Evolutionary conservation across 148 eudicot species (phyloP).

Genomic region (Nyssa sinensis): DNA sequence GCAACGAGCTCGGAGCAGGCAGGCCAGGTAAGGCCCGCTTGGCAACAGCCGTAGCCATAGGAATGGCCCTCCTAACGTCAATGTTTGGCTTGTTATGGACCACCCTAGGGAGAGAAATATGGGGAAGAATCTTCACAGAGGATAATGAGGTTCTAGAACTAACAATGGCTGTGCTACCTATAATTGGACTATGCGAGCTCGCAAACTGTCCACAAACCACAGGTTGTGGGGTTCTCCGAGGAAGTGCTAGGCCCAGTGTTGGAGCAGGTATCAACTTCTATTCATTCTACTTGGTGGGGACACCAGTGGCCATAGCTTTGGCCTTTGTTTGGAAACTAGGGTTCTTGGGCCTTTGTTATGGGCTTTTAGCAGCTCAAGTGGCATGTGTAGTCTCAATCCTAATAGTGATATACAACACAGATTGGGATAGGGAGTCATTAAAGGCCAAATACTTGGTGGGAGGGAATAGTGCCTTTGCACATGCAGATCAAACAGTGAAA

Average conservation of each 20-base stretch:
- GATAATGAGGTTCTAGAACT: constrained; percentile 67
- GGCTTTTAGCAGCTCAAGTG: constrained; percentile 73
- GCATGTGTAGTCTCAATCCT: constrained; percentile 61
- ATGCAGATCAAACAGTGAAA: constrained; percentile 32
- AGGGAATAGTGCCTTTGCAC: constrained; percentile 21
- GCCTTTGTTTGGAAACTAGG: constrained; percentile 53
- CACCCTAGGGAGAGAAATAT: constrained; percentile 56
- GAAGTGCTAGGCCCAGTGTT: constrained; percentile 67
- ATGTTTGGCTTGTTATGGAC: constrained; percentile 61
- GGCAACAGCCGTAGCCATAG: constrained; percentile 53
- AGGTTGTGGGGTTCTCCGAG: constrained; percentile 79
- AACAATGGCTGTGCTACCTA: constrained; percentile 57
- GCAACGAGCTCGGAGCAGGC: constrained; percentile 88
- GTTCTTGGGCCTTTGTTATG: constrained; percentile 75
- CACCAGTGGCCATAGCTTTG: constrained; percentile 68
- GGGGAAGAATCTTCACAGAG: constrained; percentile 66
- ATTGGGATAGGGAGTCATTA: constrained; percentile 70
- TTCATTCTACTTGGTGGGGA: constrained; percentile 74
- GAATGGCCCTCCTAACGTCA: constrained; percentile 51
- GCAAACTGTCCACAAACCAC: constrained; percentile 95
- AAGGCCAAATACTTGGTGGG: constrained; percentile 80
- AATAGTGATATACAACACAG: constrained; percentile 49
- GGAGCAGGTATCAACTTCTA: constrained; percentile 75
- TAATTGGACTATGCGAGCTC: constrained; percentile 79
- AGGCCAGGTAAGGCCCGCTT: constrained; percentile 61